A percentile compares a stretch with the other conserved stretches of the same genome.
phyloP scores from a whole-genome alignment of 805 yeast species.

The Yamadazyma tumulicola region DNA sequence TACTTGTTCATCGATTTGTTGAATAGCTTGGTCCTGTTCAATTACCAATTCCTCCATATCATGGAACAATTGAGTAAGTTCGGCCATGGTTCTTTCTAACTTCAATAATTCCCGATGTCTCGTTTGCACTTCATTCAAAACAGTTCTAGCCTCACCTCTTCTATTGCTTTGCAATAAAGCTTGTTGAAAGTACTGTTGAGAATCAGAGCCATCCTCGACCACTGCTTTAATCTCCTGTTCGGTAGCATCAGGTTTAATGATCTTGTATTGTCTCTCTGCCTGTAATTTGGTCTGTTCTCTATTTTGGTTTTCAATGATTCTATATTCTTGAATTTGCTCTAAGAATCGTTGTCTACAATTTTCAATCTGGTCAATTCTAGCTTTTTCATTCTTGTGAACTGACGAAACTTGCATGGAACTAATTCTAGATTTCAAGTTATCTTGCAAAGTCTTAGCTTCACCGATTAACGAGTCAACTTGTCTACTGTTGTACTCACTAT shows the following conservation, averaged over 20 bases:
- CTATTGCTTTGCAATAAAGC: constrained; percentile 84
- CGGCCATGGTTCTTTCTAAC: constrained; percentile 94
- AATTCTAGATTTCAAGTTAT: constrained; percentile 69
- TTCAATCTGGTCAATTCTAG: constrained; percentile 88
- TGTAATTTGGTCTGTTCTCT: constrained; percentile 79
- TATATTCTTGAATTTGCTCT: constrained; percentile 80
- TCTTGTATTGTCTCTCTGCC: constrained; percentile 89
- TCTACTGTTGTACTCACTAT: constrained; percentile 57
- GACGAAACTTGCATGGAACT: constrained; percentile 72
- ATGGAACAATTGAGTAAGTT: constrained; percentile 87
- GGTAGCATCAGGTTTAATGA: constrained; percentile 83
- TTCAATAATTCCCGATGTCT: constrained; percentile 93
- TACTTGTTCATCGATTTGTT: constrained; percentile 77
- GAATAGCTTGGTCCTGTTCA: constrained; percentile 88
- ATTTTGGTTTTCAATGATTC: constrained; percentile 82
- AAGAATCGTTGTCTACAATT: constrained; percentile 81
- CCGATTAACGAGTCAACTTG: constrained; percentile 74
- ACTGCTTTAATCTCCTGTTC: constrained; percentile 82
- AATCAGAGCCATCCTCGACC: constrained; percentile 69
- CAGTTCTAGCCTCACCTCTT: constrained; percentile 93
- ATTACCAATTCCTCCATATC: constrained; percentile 96
- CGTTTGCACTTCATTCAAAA: constrained; percentile 90
- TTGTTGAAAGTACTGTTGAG: constrained; percentile 91
- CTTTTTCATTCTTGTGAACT: constrained; percentile 55
- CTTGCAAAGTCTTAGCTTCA: constrained; percentile 77